These are phyloP conservation scores for Ceratocystis huliohia DNA, from an alignment of 2,329 filamentous ascomycete species.

Conservation along the genomic window DNA sequence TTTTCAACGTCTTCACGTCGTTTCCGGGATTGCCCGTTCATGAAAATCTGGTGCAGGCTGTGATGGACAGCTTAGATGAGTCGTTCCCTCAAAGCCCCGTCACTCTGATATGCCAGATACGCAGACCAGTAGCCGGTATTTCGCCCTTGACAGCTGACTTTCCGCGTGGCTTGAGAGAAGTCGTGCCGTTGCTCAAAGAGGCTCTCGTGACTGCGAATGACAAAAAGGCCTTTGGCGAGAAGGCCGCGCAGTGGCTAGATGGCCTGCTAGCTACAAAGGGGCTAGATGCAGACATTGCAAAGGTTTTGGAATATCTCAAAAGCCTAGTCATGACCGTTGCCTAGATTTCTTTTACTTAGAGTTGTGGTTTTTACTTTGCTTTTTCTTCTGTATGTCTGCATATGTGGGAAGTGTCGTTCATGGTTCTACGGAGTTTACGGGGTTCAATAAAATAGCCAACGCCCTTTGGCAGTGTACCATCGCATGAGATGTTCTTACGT, in stretches of 20 bases:
- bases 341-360: background rate
- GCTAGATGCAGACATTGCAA: constrained; percentile 43
- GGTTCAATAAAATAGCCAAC: constrained; percentile 7
- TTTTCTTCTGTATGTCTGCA: background rate
- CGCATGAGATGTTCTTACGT: background rate
- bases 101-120: constrained; percentile 58
- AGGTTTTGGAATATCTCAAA: constrained; percentile 43
- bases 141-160: constrained; percentile 54
- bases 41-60: constrained; percentile 58
- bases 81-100: constrained; percentile 47
- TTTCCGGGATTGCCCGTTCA: constrained; percentile 49
- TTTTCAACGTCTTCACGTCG: constrained; percentile 65
- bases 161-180: constrained; percentile 54
- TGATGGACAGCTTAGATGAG: constrained; percentile 51
- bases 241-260: constrained; percentile 43
- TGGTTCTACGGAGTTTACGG: constrained; percentile 11
- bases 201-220: constrained; percentile 36
- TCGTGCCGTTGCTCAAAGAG: constrained; percentile 49
- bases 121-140: constrained; percentile 55
- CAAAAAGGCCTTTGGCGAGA: constrained; percentile 35
- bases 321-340: background rate
- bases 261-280: constrained; percentile 36
- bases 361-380: background rate
- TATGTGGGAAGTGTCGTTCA: constrained; percentile 8
- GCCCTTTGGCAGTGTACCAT: background rate